Conservation (phyloP, 2,329 filamentous ascomycete species). For the Ceratocystiopsis sp. region DNA sequence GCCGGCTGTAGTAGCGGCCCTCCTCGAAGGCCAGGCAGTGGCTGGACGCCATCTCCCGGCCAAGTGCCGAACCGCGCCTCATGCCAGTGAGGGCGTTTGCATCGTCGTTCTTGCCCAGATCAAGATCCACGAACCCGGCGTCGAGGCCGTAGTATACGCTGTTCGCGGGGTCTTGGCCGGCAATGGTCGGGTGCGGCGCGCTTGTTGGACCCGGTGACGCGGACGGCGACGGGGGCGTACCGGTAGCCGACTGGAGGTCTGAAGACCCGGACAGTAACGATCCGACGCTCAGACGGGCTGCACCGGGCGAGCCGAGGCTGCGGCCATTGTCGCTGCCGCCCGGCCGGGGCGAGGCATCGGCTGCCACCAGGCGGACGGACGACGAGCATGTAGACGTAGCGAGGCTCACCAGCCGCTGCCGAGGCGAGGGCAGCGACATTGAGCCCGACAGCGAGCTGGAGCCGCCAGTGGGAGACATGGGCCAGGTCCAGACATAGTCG, state of each 20-base stretch:
- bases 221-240: neutral
- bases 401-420: neutral
- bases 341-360: no score
- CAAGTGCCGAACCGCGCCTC: neutral
- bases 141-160: constrained; percentile 51
- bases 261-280: constrained; percentile 41
- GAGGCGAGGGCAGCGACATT: constrained; percentile 5
- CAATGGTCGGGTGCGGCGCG: neutral
- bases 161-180: neutral
- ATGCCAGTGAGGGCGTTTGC: constrained; percentile 39
- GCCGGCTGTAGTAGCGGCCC: constrained; percentile 52
- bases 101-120: constrained; percentile 57
- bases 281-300: constrained; percentile 40
- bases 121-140: constrained; percentile 49
- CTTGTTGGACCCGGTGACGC: neutral
- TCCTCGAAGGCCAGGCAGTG: constrained; percentile 25
- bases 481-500: constrained; percentile 10
- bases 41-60: constrained; percentile 12
- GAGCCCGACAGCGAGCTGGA: constrained; percentile 7
- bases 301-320: neutral
- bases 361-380: no score
- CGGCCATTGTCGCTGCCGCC: no score
- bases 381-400: no score
- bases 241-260: constrained; percentile 12
- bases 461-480: constrained; percentile 7